A percentile compares a stretch with the other conserved stretches of the same genome.
phyloP scores from a whole-genome alignment of 345 rosid species.

The Eucalyptus pauciflora region DNA sequence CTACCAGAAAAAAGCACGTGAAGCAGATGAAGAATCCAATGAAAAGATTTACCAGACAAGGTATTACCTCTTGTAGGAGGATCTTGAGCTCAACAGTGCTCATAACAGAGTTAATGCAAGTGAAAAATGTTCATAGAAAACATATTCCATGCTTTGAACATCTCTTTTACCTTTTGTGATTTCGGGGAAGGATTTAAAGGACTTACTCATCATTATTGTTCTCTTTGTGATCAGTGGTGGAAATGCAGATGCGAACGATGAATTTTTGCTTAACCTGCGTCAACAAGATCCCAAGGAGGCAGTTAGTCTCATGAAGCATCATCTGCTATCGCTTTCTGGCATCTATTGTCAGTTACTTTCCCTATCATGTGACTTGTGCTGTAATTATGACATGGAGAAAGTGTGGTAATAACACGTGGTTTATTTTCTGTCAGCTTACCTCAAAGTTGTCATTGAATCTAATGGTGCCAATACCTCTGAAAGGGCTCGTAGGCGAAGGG shows the following conservation, averaged over 20 bases:
- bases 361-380: constrained; percentile 2
- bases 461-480: constrained; percentile 17
- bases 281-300: constrained; percentile 29
- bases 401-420: background rate
- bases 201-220: background rate
- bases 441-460: constrained; percentile 32
- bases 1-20: constrained; percentile 27
- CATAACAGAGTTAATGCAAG: background rate
- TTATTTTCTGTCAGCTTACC: constrained; percentile 5
- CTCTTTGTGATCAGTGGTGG: background rate
- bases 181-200: background rate
- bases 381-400: no score
- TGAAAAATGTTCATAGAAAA: background rate
- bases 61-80: constrained; percentile 7
- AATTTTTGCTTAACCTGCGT: constrained; percentile 24
- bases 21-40: constrained; percentile 46
- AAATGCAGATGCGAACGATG: constrained; percentile 5
- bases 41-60: constrained; percentile 34
- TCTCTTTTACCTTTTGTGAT: background rate
- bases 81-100: background rate
- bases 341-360: constrained; percentile 26
- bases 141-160: background rate
- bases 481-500: constrained; percentile 38
- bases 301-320: constrained; percentile 24
- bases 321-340: constrained; percentile 38